Evolutionary conservation across 176 grass and related monocot species (phyloP), one percentile per base, ranked within the genome.

Genomic region (Avena sativa): DNA sequence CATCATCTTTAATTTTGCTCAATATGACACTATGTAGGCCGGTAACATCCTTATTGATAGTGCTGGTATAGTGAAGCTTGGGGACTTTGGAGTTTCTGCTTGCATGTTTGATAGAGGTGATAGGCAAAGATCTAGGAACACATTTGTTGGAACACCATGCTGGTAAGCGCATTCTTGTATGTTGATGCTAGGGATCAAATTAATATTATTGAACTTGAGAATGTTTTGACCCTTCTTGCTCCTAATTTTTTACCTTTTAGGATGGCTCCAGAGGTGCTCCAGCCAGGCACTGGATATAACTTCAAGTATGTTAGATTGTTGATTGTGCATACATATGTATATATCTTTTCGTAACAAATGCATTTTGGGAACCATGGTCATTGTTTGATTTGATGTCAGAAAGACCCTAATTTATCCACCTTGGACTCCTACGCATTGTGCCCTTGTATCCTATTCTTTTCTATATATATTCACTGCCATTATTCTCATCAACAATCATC

Each of bases 61-160:
- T 87, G 85, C 92, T 87, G 94, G 97, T 52, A 26, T 78, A 68
- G 94, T 99, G 80, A 99, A 96, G 46, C 97, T 99, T 87, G 97
- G 97, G 67, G 97, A 99, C 81, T 99, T 96, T 60, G 97, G 97
- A 70, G 97, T 99, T 66, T 94, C 97, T 47, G 97, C 97, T 43
- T 99, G 94, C 78, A 90, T 96, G 97, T 99, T 99, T 92, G 97
- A 99, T 87, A 96, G 87, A 88, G 94, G 97, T 85, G 97, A 99
- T 81, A 96, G 97, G 71, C 97, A 99, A 83, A 93, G 94, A 60
- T 91, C 92, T 51, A 96, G 97, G 86, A 99, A 95, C 83, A 99
- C 97, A 73, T 99, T 99, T 82, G 97, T 99, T 8, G 97, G 97
- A 91, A 99, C 97, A 86, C 97, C 97, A 79, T 99, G 97, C 87